Conservation (phyloP, 176 grass and related monocot species). For the Themeda triandra region DNA sequence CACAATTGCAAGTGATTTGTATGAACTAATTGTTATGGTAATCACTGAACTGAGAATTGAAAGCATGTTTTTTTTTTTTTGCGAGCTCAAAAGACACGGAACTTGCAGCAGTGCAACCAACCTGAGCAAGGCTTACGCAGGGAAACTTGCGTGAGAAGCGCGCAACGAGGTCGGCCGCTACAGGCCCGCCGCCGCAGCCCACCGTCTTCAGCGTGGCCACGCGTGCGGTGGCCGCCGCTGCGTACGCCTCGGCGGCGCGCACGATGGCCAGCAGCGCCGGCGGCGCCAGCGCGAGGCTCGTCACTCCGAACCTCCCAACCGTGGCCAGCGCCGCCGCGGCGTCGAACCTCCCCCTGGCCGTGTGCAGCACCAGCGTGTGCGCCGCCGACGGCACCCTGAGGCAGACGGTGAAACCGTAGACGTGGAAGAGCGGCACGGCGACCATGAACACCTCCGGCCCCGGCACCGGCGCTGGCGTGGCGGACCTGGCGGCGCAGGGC, state of each 20-base stretch:
- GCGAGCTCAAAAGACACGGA: too few relatives aligned
- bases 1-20: neutral
- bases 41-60: neutral
- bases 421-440: slow-evolving; percentile 51
- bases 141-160: slow-evolving; percentile 33
- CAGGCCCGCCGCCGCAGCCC: slow-evolving; percentile 27
- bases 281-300: slow-evolving; percentile 30
- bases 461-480: neutral
- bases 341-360: slow-evolving; percentile 31
- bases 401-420: slow-evolving; percentile 45
- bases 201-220: neutral
- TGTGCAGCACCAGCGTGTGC: slow-evolving; percentile 34
- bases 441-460: too few relatives aligned
- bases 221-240: neutral
- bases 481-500: rapidly evolving
- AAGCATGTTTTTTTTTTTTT: too few relatives aligned
- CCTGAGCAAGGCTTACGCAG: too few relatives aligned
- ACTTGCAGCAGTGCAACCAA: too few relatives aligned
- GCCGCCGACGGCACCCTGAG: slow-evolving; percentile 7
- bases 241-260: neutral
- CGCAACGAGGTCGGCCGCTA: neutral
- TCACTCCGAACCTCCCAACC: slow-evolving; percentile 6
- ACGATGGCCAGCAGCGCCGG: slow-evolving; percentile 37
- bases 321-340: neutral
- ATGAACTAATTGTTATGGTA: neutral